Evolutionary conservation across 768 basidiomycete species (phyloP).

Genomic region (Hebeloma cylindrosporum): DNA sequence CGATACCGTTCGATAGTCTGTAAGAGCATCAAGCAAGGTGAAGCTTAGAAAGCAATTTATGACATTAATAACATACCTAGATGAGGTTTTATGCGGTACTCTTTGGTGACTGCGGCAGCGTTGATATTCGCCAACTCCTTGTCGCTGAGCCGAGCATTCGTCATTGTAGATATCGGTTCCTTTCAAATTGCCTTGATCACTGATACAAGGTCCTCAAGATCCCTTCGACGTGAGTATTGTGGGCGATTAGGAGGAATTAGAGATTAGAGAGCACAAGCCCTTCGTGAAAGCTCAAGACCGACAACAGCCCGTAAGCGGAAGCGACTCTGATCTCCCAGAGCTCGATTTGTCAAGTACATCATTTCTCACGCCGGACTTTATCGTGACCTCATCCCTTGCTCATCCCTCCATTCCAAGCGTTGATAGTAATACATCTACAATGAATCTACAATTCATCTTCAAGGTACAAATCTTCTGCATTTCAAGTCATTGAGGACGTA

Average conservation of each 20-base stretch:
- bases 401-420: no score
- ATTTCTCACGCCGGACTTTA: no score
- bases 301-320: slow-evolving; percentile 13
- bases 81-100: slow-evolving; percentile 88
- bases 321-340: slow-evolving; percentile 1
- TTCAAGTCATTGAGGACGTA: no score
- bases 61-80: slow-evolving; percentile 59
- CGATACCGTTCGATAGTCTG: slow-evolving; percentile 98
- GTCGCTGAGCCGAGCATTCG: slow-evolving; percentile 65
- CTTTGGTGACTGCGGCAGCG: slow-evolving; percentile 84
- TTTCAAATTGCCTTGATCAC: not conserved
- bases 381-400: no score
- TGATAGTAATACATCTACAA: no score
- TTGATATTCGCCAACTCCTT: slow-evolving; percentile 77
- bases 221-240: not conserved
- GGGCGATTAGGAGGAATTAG: slow-evolving; percentile 5
- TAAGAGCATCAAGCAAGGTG: slow-evolving; percentile 6
- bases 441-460: no score
- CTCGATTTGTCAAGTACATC: no score
- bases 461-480: no score
- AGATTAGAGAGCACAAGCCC: slow-evolving; percentile 1
- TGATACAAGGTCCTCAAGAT: not conserved
- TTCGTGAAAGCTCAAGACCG: slow-evolving; percentile 9
- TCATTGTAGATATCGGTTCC: slow-evolving; percentile 32
- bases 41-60: slow-evolving; percentile 3